Evolutionary conservation across 805 yeast species (phyloP).

Genomic region (Metschnikowia gruessii): DNA sequence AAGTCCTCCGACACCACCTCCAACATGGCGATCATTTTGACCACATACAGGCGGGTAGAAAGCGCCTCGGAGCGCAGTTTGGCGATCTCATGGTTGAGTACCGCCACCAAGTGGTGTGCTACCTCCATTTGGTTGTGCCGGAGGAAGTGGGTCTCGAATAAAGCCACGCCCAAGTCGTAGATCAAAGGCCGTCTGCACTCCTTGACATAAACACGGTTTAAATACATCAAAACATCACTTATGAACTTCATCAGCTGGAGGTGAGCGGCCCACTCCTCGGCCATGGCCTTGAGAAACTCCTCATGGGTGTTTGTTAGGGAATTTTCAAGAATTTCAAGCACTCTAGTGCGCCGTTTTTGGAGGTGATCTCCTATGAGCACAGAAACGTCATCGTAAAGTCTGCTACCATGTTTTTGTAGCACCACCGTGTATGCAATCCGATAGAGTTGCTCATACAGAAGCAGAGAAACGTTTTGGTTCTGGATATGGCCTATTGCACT

Average conservation of each 20-base stretch:
- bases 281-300: constrained; percentile 36
- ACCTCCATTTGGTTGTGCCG: constrained; percentile 47
- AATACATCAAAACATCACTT: constrained; percentile 80
- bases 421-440: constrained; percentile 76
- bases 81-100: constrained; percentile 54
- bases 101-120: constrained; percentile 47
- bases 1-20: constrained; percentile 53
- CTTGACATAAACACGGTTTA: constrained; percentile 80
- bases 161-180: constrained; percentile 69
- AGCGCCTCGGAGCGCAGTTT: constrained; percentile 51
- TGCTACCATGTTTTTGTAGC: constrained; percentile 62
- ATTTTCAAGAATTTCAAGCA: constrained; percentile 21
- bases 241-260: constrained; percentile 70
- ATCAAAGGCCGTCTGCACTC: constrained; percentile 61
- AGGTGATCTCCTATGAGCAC: constrained; percentile 48
- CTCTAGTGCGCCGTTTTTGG: constrained; percentile 17
- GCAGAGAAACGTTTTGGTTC: constrained; percentile 62
- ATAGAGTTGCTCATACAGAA: constrained; percentile 82
- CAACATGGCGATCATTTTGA: constrained; percentile 65
- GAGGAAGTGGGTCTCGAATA: constrained; percentile 62
- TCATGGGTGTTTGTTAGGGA: constrained; percentile 21
- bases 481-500: constrained; percentile 72
- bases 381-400: constrained; percentile 60
- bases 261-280: constrained; percentile 67
- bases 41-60: constrained; percentile 56